Evolutionary conservation across 768 basidiomycete genomes (phyloP).

Genomic region (Mycena sanguinolenta): DNA sequence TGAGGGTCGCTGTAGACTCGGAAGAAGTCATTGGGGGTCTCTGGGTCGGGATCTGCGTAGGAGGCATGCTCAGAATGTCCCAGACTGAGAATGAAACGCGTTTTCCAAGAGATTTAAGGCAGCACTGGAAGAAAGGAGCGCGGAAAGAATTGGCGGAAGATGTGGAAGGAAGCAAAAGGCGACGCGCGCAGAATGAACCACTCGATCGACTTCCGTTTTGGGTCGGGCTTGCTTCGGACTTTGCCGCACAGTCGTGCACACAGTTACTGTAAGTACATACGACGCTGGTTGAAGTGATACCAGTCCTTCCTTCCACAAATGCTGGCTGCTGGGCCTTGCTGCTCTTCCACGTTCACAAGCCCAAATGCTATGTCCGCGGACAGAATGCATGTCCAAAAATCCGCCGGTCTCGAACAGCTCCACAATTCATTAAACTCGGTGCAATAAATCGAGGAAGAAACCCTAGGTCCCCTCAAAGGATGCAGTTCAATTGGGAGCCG

Average conservation of each 20-base stretch:
- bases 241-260: too few relatives aligned
- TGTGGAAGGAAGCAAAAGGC: slow-evolving; percentile 15
- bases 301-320: background rate
- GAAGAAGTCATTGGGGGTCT: slow-evolving; percentile 30
- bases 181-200: slow-evolving; percentile 7
- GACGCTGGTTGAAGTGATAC: background rate
- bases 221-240: background rate
- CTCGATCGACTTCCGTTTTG: slow-evolving; percentile 13
- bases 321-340: background rate
- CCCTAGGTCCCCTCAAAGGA: background rate
- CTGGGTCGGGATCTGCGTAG: slow-evolving; percentile 19
- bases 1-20: slow-evolving; percentile 28
- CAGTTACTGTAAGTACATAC: too few relatives aligned
- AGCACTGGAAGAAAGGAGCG: slow-evolving; percentile 33
- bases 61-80: slow-evolving; percentile 18
- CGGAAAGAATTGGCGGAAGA: slow-evolving; percentile 6
- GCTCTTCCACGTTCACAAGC: background rate
- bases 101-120: slow-evolving; percentile 24
- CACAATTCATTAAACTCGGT: slow-evolving; percentile 6
- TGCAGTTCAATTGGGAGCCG: background rate
- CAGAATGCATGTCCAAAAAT: background rate
- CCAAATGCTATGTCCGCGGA: slow-evolving; percentile 19
- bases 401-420: slow-evolving; percentile 14
- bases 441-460: slow-evolving; percentile 5
- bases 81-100: slow-evolving; percentile 13